Base-by-base conservation (phyloP, 1,139 yeast species). In the Pichia norvegensis region DNA sequence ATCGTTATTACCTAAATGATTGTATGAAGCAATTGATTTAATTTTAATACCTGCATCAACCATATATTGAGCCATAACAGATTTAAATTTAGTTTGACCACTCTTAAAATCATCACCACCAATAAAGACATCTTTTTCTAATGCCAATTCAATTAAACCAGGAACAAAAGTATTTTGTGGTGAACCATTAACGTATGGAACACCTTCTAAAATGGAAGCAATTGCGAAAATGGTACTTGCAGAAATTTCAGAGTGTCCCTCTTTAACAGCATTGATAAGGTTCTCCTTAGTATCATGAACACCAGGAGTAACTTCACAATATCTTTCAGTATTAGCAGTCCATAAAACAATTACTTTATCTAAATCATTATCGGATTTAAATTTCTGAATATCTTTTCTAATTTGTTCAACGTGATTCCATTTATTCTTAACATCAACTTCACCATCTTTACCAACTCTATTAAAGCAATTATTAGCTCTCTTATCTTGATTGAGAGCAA, bases 41-140 rank as follows among this genome's bases (percentile, higher is more conserved):
- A 97, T 97, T 68, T 86, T 84, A 67, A 90, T 90, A 72, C 97
- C 97, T 41, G 97, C 97, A 67, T 90, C 97, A 50, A 90, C 97
- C 60, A 90, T 75, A 67, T 83, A 90, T 71, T 90, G 97, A 21
- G 97, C 96, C 67, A 90, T 75, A 23, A 90, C 97, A 22, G 96
- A 87, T 72, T 90, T 90, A 62, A 90, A 70, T 70, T 90, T 90
- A 55, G 97, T 90, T 73, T 90, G 97, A 51, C 97, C 97, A 60
- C 92, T 80, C 74, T 90, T 90, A 77, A 90, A 90, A 68, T 90
- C 97, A 67, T 90, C 97, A 61, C 97, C 97, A 51, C 95, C 97
- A 62, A 90, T 87, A 65, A 84, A 86, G 33, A 86, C 70, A 54
- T 76, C 69, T 67, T 85, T 66, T 62, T 74, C 66, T 68, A 88